Conservation (phyloP, 2,329 filamentous ascomycete genomes). For the Pseudogymnoascus sp. region DNA sequence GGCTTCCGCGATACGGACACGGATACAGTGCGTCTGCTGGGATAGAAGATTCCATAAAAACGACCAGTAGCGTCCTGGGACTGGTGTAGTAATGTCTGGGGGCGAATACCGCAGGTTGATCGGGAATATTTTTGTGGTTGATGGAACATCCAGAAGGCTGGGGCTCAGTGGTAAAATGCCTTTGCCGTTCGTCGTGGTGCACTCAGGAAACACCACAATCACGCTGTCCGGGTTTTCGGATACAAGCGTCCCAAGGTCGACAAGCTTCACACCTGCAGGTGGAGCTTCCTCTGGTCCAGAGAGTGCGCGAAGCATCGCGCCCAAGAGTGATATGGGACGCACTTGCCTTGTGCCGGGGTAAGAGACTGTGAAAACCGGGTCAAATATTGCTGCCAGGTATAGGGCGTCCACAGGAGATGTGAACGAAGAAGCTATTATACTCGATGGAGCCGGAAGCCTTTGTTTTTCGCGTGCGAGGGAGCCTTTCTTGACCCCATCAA, state of each 20-base stretch:
- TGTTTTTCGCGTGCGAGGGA: slow-evolving; percentile 66
- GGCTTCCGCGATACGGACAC: slow-evolving; percentile 79
- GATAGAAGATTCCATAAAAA: slow-evolving; percentile 86
- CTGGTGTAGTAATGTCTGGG: slow-evolving; percentile 80
- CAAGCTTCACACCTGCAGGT: slow-evolving; percentile 41
- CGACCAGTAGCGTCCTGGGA: slow-evolving; percentile 62
- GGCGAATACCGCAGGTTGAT: slow-evolving; percentile 85
- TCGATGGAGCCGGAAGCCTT: slow-evolving; percentile 69
- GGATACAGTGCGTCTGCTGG: slow-evolving; percentile 78
- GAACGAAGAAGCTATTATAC: slow-evolving; percentile 82
- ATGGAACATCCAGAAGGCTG: slow-evolving; percentile 60
- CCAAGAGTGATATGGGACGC: slow-evolving; percentile 66
- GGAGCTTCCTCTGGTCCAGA: slow-evolving; percentile 46
- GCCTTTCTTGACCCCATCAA: slow-evolving; percentile 92
- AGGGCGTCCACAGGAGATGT: slow-evolving; percentile 89
- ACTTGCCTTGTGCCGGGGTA: slow-evolving; percentile 71
- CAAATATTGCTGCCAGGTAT: slow-evolving; percentile 92
- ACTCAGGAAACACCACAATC: slow-evolving; percentile 86
- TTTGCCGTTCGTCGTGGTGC: slow-evolving; percentile 86
- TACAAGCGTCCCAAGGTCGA: slow-evolving; percentile 57
- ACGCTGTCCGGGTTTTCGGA: slow-evolving; percentile 63
- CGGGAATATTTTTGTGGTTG: slow-evolving; percentile 73
- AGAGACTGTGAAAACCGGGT: slow-evolving; percentile 84
- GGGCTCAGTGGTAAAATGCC: slow-evolving; percentile 80
- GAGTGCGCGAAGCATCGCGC: slow-evolving; percentile 69